Base-by-base conservation (phyloP, 2,329 filamentous ascomycete genomes). In the Neoascochyta sp. region DNA sequence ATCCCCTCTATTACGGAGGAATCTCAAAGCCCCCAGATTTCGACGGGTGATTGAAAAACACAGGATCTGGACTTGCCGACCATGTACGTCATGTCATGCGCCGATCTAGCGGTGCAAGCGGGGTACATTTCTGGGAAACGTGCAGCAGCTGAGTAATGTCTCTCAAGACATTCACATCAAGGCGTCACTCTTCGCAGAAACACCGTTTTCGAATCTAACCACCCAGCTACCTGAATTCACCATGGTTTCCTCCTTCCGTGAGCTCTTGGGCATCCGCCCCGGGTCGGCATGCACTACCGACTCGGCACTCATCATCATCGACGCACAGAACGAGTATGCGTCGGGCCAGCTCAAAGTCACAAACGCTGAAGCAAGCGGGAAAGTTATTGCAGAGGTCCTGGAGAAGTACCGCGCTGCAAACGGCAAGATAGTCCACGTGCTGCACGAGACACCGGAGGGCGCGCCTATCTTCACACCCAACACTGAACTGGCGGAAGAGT, bases 281-380 rank as follows among this genome's bases (percentile, higher is more conserved):
- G 76, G 74, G 9, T 74, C 71, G 1, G 78, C 78, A 6, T 73
- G 74, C 0, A 63, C 72, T 1, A 55, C 60, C 23, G 78, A 83
- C 61, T 78, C 73, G 41, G 71, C 73, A 2, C 69, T 84, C 24
- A 60, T 84, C 47, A 82, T 84, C 58, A 78, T 83, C 50, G 80
- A 84, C 52, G 80, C 80, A 1, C 81, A 85, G 50, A 83, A 83
- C 51, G 81, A 85, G 60, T 83, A 80, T 41, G 73, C 74, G 8
- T 60, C 67, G 2, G 81, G 80, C 25, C 63, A 69, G 4, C 69
- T 84, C 1, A 68, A 71, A 13, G 74, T 78, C 18, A 62, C 67
- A 22, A 70, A 80, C 37, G 69, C 80, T 1, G 49, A 64, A 0
- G 39, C 64, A 4, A 76, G 74, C 4, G 72, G 78, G 39, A 69